These are phyloP conservation scores for Cryoendolithus antarcticus DNA, from an alignment of 2,329 filamentous ascomycete species.

Conservation along the genomic window DNA sequence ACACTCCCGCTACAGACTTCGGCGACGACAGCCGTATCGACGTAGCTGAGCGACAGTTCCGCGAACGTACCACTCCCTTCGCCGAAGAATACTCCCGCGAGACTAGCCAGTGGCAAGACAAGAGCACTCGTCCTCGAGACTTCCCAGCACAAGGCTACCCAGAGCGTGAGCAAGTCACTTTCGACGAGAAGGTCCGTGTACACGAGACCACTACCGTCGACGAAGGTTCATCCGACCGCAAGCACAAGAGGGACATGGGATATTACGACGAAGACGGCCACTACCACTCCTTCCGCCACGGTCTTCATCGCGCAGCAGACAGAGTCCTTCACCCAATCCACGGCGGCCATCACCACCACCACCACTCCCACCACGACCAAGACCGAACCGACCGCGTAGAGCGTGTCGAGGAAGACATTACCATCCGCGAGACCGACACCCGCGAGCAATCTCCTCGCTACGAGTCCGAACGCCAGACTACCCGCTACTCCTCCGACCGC, in stretches of 20 bases:
- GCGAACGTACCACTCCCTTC: slow-evolving; percentile 26
- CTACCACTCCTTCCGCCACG: slow-evolving; percentile 63
- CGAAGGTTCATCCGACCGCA: slow-evolving; percentile 22
- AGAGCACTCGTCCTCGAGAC: slow-evolving; percentile 27
- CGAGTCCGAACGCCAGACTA: slow-evolving; percentile 8
- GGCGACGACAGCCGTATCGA: slow-evolving; percentile 47
- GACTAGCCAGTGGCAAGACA: slow-evolving; percentile 24
- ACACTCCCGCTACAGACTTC: slow-evolving; percentile 36
- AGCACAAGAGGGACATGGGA: slow-evolving; percentile 54
- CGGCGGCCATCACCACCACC: slow-evolving; percentile 37
- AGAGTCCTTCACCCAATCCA: slow-evolving; percentile 52
- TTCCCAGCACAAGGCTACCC: slow-evolving; percentile 27
- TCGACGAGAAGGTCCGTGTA: slow-evolving; percentile 38
- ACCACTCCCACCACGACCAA: slow-evolving; percentile 35
- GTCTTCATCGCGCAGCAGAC: slow-evolving; percentile 54
- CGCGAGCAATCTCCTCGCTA: slow-evolving; percentile 26
- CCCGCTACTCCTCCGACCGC: slow-evolving; percentile 11
- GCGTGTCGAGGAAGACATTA: slow-evolving; percentile 31
- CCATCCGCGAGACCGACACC: slow-evolving; percentile 37
- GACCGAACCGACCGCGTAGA: slow-evolving; percentile 21
- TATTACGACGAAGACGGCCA: slow-evolving; percentile 71
- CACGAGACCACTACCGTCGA: slow-evolving; percentile 39
- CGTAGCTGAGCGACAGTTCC: slow-evolving; percentile 37
- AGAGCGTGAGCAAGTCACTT: slow-evolving; percentile 23
- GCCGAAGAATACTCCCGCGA: slow-evolving; percentile 27